Evolutionary conservation across 2,329 filamentous ascomycete species (phyloP).

Genomic region (Apiospora aurea): DNA sequence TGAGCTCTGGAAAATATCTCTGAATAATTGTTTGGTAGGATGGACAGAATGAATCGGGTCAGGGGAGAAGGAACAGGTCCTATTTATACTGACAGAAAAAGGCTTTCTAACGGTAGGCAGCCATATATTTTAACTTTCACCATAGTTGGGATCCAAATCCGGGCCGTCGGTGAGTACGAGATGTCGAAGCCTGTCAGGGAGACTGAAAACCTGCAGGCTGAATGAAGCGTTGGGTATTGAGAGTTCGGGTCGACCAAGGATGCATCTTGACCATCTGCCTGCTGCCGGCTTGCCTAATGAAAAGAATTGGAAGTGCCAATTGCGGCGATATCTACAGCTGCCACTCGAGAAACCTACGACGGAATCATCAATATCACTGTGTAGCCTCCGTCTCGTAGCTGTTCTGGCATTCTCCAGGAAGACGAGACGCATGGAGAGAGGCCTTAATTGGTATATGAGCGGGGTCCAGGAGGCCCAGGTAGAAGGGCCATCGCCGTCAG

Average conservation of each 20-base stretch:
- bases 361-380: neutral
- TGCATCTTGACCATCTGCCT: neutral
- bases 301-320: too few relatives aligned
- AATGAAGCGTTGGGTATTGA: neutral
- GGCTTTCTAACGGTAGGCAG: neutral
- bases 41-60: neutral
- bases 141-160: neutral
- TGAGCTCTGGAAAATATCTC: neutral
- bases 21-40: neutral
- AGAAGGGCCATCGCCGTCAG: neutral
- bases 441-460: neutral
- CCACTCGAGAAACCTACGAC: neutral
- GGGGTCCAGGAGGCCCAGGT: too few relatives aligned
- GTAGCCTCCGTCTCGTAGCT: neutral
- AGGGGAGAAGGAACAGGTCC: neutral
- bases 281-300: neutral
- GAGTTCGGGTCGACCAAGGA: neutral
- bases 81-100: neutral
- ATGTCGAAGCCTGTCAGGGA: neutral
- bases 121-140: neutral
- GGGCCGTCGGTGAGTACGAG: neutral
- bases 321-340: too few relatives aligned
- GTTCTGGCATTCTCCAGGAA: neutral
- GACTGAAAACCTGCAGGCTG: neutral
- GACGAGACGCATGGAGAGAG: neutral